Base-by-base conservation (phyloP, 1,284 basidiomycete genomes). In the Vanrija humicola region DNA sequence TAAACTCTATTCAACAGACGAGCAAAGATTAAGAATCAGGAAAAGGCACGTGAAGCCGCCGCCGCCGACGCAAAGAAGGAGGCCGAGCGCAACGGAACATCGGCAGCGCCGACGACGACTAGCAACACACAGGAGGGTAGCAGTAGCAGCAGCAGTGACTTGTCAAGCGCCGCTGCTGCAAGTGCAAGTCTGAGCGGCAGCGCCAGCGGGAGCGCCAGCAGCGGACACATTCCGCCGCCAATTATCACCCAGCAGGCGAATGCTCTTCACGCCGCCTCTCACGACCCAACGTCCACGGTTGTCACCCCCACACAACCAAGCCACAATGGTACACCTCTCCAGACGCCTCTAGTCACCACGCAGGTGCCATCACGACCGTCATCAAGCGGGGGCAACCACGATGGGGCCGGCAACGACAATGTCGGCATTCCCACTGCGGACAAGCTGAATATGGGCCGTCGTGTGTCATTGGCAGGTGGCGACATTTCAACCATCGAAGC, bases 21-120 rank as follows among this genome's bases (percentile, higher is more conserved):
- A 48, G 89, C 89, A 46, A 91, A 91, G 76, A 87, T 89, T 72
- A 91, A 91, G 76, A 81, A 78, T 43, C 66, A 78, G 46, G 74
- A 74, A 19, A 74, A 79, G 63, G 73, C 72, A 28, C 65, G 70
- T 14, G 65, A 65, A 28, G 61, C 63, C 3, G 65, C 61, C 0
- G 62, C 59, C 2, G 65, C 65, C 6, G 63, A 50, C 14, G 49
- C 52, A n/a, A 56, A 56, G 42, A 53, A 56, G 52, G 54, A 60
- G 19, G 55, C 44, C 8, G 50, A 29, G n/a, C 39, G 23, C 10
- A 52, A 45, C 14, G 44, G 44, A 6, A 34, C 34, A 34, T 46
- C 43, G 25, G 29, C 38, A 23, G 43, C 38, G 12, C 34, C 38
- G 10, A 25, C 19, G 34, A 44, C 47, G 29, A 9, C n/a, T 19